Base-by-base conservation (phyloP, 2,329 filamentous ascomycete species). In the Neonectria sp. region DNA sequence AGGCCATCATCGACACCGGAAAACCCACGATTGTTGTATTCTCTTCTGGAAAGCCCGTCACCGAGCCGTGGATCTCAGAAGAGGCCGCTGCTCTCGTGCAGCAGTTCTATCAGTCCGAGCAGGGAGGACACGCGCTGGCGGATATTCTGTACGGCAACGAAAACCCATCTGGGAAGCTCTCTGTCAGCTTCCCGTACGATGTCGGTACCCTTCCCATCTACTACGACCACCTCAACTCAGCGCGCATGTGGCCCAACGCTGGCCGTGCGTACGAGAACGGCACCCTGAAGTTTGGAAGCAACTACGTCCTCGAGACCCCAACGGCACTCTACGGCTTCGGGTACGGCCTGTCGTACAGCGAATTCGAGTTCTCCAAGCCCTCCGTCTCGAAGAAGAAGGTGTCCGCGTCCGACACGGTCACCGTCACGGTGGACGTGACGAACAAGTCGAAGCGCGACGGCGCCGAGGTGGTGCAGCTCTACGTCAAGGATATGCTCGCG, bases 221-320 rank as follows among this genome's bases (percentile, higher is more conserved):
- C 82, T 94, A 94, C 77, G 91, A 94, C 75, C 91, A 92, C 78
- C 82, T 92, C 52, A 93, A 93, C 80, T 91, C 89, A 0, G 91
- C 87, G 0, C 86, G 91, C 4, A 77, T 80, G 17, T 82, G 77
- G 25, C 83, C 84, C 7, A 86, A 89, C 46, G 83, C 88, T 0
- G 91, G 91, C 0, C 79, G 80, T 1, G 79, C 85, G 1, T 82
- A 86, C 60, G 77, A 82, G 2, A 90, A 93, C 66, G 90, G 90
- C 2, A 90, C 88, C 0, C 78, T 93, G 55, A 80, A 85, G 3
- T 93, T 92, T 71, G 90, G 90, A 1, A 88, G 86, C 73, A 88
- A 88, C 72, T 93, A 93, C 74, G 90, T 92, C 9, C 83, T 93
- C 17, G 84, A 86, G 51, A 86, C 82, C 4, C 89, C 90, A 0